Percentiles rank a stretch among this genome's conserved stretches.
Evolutionary conservation across 306 rosid species (phyloP).

Genomic region (Parietaria judaica): DNA sequence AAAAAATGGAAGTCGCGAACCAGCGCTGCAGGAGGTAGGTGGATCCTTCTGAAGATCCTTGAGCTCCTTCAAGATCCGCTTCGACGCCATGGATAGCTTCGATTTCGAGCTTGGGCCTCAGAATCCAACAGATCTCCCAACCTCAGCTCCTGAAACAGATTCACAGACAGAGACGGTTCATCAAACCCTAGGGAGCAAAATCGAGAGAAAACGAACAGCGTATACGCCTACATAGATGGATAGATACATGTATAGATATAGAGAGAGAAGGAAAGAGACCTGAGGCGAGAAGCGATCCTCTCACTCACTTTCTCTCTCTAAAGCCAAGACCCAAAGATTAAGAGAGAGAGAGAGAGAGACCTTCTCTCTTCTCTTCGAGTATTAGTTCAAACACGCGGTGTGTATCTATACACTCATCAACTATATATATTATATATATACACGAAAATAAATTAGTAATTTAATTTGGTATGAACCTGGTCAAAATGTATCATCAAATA

Average conservation of each 20-base stretch:
- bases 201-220: background rate
- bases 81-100: slow-evolving; percentile 44
- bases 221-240: background rate
- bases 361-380: background rate
- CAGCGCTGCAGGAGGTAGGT: slow-evolving; percentile 80
- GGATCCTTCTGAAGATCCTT: slow-evolving; percentile 69
- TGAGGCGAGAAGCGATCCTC: background rate
- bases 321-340: background rate
- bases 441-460: too few relatives aligned
- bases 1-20: slow-evolving; percentile 11
- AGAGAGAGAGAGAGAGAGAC: background rate
- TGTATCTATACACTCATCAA: too few relatives aligned
- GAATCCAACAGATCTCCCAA: background rate
- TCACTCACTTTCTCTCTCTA: background rate
- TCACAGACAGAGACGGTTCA: background rate
- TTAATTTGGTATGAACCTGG: too few relatives aligned
- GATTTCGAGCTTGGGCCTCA: background rate
- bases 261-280: background rate
- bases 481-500: too few relatives aligned
- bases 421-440: too few relatives aligned
- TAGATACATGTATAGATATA: background rate
- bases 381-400: too few relatives aligned
- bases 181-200: background rate
- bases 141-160: background rate
- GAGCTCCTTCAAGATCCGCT: slow-evolving; percentile 62